Percentiles rank a stretch among this genome's conserved stretches.
These are phyloP conservation scores for Dunaliella sp. DNA, from an alignment of 139 green algal genomes.

Conservation along the genomic window DNA sequence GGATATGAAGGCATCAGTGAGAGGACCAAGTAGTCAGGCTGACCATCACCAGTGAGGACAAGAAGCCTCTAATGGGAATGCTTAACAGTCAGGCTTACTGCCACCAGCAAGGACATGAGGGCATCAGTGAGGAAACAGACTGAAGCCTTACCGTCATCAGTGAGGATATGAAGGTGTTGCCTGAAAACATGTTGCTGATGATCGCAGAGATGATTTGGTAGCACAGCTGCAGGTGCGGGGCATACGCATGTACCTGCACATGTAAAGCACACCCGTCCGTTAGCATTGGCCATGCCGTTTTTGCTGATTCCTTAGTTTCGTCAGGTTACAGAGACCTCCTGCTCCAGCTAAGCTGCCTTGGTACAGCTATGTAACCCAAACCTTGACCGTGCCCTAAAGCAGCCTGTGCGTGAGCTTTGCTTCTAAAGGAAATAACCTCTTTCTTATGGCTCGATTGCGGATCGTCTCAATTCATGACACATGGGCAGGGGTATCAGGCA, in stretches of 20 bases:
- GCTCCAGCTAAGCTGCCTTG: neutral
- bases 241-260: neutral
- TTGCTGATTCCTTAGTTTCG: neutral
- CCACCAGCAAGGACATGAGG: too few species aligned
- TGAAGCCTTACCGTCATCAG: neutral
- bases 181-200: conserved; percentile 1
- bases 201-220: neutral
- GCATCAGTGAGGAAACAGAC: too few species aligned
- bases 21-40: too few species aligned
- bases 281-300: neutral
- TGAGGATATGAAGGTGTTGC: neutral
- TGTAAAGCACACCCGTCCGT: neutral
- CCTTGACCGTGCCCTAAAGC: neutral
- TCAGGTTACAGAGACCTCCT: neutral
- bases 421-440: too few species aligned
- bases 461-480: too few species aligned
- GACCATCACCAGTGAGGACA: too few species aligned
- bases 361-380: neutral
- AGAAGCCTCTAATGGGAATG: too few species aligned
- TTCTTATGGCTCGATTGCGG: too few species aligned
- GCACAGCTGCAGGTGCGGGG: neutral
- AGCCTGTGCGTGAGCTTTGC: neutral
- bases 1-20: too few species aligned
- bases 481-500: too few species aligned
- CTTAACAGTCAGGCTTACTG: too few species aligned